These are phyloP conservation scores for Hypoxylon crocopeplum DNA, from an alignment of 495 filamentous ascomycete genomes.

Conservation along the genomic window DNA sequence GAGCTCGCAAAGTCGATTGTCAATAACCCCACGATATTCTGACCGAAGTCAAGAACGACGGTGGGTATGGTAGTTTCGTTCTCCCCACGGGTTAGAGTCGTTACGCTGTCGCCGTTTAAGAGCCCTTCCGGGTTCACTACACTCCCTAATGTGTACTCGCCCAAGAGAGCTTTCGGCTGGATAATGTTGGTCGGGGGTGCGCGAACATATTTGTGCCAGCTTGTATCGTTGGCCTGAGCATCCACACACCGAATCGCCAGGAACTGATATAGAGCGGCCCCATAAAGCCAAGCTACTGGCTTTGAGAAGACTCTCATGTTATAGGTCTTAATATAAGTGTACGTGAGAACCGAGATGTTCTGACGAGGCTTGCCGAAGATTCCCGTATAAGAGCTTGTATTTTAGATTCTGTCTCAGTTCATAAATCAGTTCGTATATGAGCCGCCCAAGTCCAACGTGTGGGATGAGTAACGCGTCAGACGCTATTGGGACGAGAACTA, in stretches of 20 bases:
- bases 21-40: slow-evolving; percentile 49
- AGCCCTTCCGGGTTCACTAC: slow-evolving; percentile 44
- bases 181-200: slow-evolving; percentile 19
- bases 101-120: slow-evolving; percentile 28
- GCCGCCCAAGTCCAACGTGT: too few relatives aligned
- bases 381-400: too few relatives aligned
- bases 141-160: slow-evolving; percentile 30
- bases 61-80: slow-evolving; percentile 10
- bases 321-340: neutral
- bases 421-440: too few relatives aligned
- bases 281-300: neutral
- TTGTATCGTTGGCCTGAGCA: slow-evolving; percentile 15
- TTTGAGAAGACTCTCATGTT: neutral
- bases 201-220: slow-evolving; percentile 37
- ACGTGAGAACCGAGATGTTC: too few relatives aligned
- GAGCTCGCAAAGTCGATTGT: slow-evolving; percentile 35
- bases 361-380: too few relatives aligned
- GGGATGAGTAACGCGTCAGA: too few relatives aligned
- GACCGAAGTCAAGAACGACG: slow-evolving; percentile 55
- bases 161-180: slow-evolving; percentile 19
- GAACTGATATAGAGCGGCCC: neutral
- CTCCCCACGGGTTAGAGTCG: slow-evolving; percentile 35
- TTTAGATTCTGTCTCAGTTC: too few relatives aligned
- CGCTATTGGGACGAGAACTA: too few relatives aligned
- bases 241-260: neutral